Conservation (phyloP, 306 rosid species). For the Sophora flavescens region DNA sequence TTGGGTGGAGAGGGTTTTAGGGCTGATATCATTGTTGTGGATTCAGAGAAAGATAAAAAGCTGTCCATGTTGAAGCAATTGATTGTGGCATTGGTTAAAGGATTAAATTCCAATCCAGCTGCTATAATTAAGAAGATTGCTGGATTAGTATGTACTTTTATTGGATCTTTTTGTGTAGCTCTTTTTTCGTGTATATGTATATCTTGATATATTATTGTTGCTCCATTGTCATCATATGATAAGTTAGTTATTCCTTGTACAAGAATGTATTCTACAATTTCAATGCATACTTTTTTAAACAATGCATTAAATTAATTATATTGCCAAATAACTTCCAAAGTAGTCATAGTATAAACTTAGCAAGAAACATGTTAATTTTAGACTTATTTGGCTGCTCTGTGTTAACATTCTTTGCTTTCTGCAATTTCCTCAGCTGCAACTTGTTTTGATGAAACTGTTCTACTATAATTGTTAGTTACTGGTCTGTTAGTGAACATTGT, state of each 20-base stretch:
- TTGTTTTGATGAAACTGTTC: slow-evolving; percentile 27
- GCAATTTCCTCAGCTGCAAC: slow-evolving; percentile 22
- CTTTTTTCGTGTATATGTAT: background rate
- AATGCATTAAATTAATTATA: slow-evolving; percentile 27
- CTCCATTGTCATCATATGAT: slow-evolving; percentile 27
- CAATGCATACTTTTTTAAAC: slow-evolving; percentile 19
- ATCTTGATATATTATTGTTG: slow-evolving; percentile 11
- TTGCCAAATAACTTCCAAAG: slow-evolving; percentile 21
- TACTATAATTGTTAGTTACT: slow-evolving; percentile 28
- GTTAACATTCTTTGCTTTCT: slow-evolving; percentile 11
- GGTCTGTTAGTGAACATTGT: slow-evolving; percentile 36
- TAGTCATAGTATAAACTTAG: slow-evolving; percentile 12
- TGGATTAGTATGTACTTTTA: slow-evolving; percentile 71
- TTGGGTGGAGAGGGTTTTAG: slow-evolving; percentile 80
- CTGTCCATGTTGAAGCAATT: slow-evolving; percentile 92
- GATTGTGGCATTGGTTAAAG: slow-evolving; percentile 80
- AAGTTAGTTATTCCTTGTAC: slow-evolving; percentile 15
- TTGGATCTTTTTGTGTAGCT: slow-evolving; percentile 20
- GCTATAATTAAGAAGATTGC: slow-evolving; percentile 97
- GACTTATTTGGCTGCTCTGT: slow-evolving; percentile 22
- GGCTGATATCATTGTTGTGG: slow-evolving; percentile 92
- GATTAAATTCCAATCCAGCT: slow-evolving; percentile 89
- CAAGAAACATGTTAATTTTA: slow-evolving; percentile 16
- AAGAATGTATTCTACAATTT: slow-evolving; percentile 27
- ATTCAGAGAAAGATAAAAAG: slow-evolving; percentile 87